Evolutionary conservation across 176 grass and related monocot genomes (phyloP).

Genomic region (Tillandsia fasciculata): DNA sequence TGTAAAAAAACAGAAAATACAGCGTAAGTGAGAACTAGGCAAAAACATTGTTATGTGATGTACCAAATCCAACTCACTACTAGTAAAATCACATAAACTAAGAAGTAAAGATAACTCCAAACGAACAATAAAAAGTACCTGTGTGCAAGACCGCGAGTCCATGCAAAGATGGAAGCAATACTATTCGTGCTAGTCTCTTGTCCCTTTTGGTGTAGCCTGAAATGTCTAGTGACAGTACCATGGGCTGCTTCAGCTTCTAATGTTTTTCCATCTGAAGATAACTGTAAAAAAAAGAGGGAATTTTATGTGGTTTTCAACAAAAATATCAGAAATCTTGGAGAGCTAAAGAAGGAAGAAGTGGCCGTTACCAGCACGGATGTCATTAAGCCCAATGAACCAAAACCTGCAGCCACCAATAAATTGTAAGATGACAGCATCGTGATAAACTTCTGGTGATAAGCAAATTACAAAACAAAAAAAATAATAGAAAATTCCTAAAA

Average conservation of each 20-base stretch:
- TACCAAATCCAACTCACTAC: not conserved
- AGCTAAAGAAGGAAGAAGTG: conserved; percentile 3
- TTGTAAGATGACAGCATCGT: conserved; percentile 9
- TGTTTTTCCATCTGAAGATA: conserved; percentile 91
- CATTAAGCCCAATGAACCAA: conserved; percentile 94
- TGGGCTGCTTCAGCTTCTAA: conserved; percentile 95
- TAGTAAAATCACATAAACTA: not conserved
- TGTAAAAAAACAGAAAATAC: conserved; percentile 22
- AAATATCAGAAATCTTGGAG: conserved; percentile 5
- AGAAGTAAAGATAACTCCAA: not conserved
- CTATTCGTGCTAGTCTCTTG: conserved; percentile 97
- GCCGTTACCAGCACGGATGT: conserved; percentile 64
- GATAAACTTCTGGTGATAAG: not conserved
- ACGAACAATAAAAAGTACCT: conserved; percentile 30
- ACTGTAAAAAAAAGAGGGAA: conserved; percentile 37
- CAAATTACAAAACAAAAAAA: not conserved
- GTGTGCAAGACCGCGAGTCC: conserved; percentile 90
- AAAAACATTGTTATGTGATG: not conserved
- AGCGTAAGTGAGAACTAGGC: conserved; percentile 5
- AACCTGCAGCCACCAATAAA: conserved; percentile 50
- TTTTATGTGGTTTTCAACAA: conserved; percentile 15
- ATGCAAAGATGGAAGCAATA: conserved; percentile 97
- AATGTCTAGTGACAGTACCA: conserved; percentile 94
- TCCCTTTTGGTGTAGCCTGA: conserved; percentile 80
- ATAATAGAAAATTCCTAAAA: not conserved